Evolutionary conservation across 306 rosid genomes (phyloP), one percentile per base, ranked within the genome.

Genomic region (Vicia sativa): DNA sequence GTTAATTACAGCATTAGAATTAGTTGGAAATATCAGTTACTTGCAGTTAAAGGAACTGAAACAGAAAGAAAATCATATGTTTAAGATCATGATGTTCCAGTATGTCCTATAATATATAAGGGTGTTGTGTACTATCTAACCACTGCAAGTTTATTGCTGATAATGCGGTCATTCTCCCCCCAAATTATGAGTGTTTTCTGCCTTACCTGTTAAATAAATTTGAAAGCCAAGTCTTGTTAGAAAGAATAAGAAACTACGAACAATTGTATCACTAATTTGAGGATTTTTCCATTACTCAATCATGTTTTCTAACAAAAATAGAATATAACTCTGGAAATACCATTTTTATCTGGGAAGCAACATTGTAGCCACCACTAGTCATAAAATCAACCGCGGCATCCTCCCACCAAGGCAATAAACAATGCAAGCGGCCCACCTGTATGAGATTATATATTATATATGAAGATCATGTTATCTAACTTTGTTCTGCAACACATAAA

Each of bases 161-260:
- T 75, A 58, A 90, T 85, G 70, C 74, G 85, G 78, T 93, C 97
- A 25, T 90, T 84, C 88, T 90, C 98, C 4, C 98, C 98, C 97
- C 97, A 93, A 68, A 93, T 86, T 78, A 93, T 83, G 13, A 90
- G 87, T n/a, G 97, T 82, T 80, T 83, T 85, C 84, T 93, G 97
- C 75, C 83, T 85, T 62, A 87, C 96, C 98, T 90, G 83, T 58
- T 67, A 19, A 71, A 70, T 57, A 73, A 80, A 62, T 59, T 50
- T 21, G 52, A 41, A 62, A 39, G 11, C 37, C 42, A 41, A 28
- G 52, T 41, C 39, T 55, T 53, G 63, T 15, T 28, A 45, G 56
- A 42, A 48, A 46, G 31, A 11, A n/a, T 0, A 76, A 56, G 65
- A 54, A 23, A 77, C 65, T 39, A 46, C 53, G n/a, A 60, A 46